Base-by-base conservation (phyloP, 1,284 basidiomycete genomes). In the Cryptococcus floricola region DNA sequence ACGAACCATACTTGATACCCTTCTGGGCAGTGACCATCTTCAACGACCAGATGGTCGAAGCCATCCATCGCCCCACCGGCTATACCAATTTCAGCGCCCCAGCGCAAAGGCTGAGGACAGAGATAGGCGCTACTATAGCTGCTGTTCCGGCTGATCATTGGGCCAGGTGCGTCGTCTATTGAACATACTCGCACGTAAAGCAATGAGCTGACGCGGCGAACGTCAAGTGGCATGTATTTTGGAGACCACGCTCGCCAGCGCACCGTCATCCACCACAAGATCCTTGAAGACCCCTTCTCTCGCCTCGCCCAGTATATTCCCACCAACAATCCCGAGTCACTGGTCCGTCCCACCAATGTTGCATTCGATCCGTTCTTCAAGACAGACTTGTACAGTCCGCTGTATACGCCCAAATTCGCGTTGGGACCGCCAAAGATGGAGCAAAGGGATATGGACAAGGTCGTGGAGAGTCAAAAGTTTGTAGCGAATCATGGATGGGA, bases 101-200 rank as follows among this genome's bases (percentile, higher is more conserved):
- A 8, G 44, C 52, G 5, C 19, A 50, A 23, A 39, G 58, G 25
- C 48, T 51, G 34, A 45, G 48, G 18, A 44, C 47, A 7, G 59
- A 57, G 25, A 57, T 60, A 19, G 54, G 57, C 1, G 39, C 53
- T 3, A 54, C 50, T 4, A 54, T 67, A 2, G 52, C 63, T 1
- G 65, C 65, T n/a, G 61, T 63, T 0, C 43, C 46, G 2, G 43
- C 47, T 5, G 48, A 53, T 34, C 65, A 67, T 51, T 67, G 65
- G 65, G 59, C 59, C 5, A 59, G 58, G 65, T 67, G 51, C 52
- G 65, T 58, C 16, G 6, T 7, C 25, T 50, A 12, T 38, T 52
- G n/a, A 10, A 12, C 19, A 39, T 23, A 23, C 23, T 23, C 25
- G 9, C 39, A 27, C 5, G 42, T 25, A 19, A 5, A 25, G 34